A percentile compares a stretch with the other conserved stretches of the same genome.
phyloP scores from a whole-genome alignment of 345 rosid genomes.

The Ceriops zippeliana region DNA sequence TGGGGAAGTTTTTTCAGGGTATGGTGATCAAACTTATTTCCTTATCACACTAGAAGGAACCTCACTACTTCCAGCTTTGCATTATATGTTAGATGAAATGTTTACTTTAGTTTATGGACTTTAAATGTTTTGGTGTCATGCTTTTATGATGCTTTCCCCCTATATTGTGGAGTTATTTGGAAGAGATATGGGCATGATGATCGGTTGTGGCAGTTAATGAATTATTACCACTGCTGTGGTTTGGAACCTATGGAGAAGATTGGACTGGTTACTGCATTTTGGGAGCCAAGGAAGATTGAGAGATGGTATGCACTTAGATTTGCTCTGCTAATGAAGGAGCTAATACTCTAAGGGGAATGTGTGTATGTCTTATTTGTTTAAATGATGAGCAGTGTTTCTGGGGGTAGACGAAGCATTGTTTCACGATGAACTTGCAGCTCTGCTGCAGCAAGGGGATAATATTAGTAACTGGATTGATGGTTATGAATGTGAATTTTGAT shows the following conservation, averaged over 20 bases:
- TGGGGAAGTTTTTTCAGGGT: slow-evolving; percentile 90
- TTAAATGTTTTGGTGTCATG: background rate
- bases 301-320: background rate
- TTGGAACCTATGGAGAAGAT: background rate
- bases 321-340: too few relatives aligned
- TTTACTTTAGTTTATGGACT: background rate
- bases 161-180: background rate
- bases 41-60: background rate
- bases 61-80: too few relatives aligned
- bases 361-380: too few relatives aligned
- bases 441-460: too few relatives aligned
- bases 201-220: background rate
- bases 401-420: too few relatives aligned
- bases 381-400: too few relatives aligned
- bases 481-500: too few relatives aligned
- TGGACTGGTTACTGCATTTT: background rate
- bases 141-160: background rate
- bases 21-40: slow-evolving; percentile 20
- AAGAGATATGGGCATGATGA: background rate
- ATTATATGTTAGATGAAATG: background rate
- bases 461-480: too few relatives aligned
- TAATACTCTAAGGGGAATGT: too few relatives aligned
- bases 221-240: background rate
- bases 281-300: background rate
- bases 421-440: too few relatives aligned